These are phyloP conservation scores for Hypoxylon sp. DNA, from an alignment of 2,329 filamentous ascomycete species.

Conservation along the genomic window DNA sequence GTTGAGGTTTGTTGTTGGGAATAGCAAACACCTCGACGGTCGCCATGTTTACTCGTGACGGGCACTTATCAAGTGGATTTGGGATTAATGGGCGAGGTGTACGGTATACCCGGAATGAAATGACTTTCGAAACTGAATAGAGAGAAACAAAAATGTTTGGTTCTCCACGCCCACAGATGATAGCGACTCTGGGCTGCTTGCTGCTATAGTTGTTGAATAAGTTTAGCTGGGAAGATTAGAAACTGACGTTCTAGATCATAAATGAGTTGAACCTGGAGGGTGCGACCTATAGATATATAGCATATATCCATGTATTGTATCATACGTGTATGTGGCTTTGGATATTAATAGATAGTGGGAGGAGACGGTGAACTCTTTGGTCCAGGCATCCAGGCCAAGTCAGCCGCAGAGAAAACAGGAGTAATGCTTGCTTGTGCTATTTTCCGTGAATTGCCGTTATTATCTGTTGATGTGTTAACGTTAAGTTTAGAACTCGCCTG, in stretches of 20 bases:
- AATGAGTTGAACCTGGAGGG: background rate
- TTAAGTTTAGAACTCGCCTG: background rate
- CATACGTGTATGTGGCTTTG: background rate
- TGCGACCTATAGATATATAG: background rate
- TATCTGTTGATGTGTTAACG: background rate
- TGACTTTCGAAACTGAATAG: background rate
- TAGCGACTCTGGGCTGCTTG: background rate
- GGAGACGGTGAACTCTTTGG: background rate
- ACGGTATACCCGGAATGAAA: background rate
- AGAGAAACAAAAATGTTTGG: background rate
- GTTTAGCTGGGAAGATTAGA: background rate
- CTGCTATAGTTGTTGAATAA: background rate
- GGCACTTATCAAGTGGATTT: background rate
- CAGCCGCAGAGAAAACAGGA: background rate
- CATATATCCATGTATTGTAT: background rate
- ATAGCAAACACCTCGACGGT: conserved; percentile 35
- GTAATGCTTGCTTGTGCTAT: background rate
- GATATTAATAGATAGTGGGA: background rate
- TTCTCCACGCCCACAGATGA: background rate
- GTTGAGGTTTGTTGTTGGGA: conserved; percentile 13
- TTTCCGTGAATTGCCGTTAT: background rate
- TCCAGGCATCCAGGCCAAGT: background rate
- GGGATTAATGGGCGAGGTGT: background rate
- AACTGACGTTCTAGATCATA: background rate
- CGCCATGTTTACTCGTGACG: conserved; percentile 11